Percentiles rank a stretch among this genome's conserved stretches.
These are phyloP conservation scores for Amanita pallidorosea DNA, from an alignment of 768 basidiomycete species.

Conservation along the genomic window DNA sequence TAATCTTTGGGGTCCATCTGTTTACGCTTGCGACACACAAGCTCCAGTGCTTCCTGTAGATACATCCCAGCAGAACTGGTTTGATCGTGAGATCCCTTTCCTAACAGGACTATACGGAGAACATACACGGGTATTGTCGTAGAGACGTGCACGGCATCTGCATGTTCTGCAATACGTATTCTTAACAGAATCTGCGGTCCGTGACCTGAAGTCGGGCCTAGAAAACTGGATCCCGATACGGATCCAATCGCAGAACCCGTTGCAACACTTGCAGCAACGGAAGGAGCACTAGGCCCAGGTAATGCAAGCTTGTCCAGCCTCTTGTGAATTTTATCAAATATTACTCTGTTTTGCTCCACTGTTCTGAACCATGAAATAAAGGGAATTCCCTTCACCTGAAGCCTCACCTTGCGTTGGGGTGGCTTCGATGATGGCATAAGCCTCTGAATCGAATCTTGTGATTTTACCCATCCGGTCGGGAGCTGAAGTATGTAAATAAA, in stretches of 20 bases:
- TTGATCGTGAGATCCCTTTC: neutral
- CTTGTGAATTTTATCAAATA: slow-evolving; percentile 71
- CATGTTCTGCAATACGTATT: slow-evolving; percentile 70
- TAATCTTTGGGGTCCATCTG: slow-evolving; percentile 68
- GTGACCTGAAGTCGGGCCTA: slow-evolving; percentile 59
- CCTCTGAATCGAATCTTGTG: slow-evolving; percentile 80
- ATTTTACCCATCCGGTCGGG: slow-evolving; percentile 83
- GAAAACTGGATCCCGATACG: slow-evolving; percentile 49
- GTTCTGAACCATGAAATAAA: slow-evolving; percentile 16
- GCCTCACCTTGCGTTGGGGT: slow-evolving; percentile 54
- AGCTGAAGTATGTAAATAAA: slow-evolving; percentile 35
- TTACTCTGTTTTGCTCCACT: slow-evolving; percentile 67
- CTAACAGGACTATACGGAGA: neutral
- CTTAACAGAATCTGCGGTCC: slow-evolving; percentile 80
- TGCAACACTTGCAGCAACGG: slow-evolving; percentile 32
- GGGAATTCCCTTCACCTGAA: neutral
- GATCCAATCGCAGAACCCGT: slow-evolving; percentile 34
- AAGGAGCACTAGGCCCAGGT: slow-evolving; percentile 24
- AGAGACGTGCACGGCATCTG: slow-evolving; percentile 75
- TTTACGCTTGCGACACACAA: slow-evolving; percentile 63
- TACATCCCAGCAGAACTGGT: slow-evolving; percentile 84
- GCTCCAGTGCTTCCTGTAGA: slow-evolving; percentile 90
- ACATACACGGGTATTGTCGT: slow-evolving; percentile 89
- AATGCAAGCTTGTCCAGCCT: slow-evolving; percentile 40
- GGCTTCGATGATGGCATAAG: slow-evolving; percentile 82